Base-by-base conservation (phyloP, 768 basidiomycete species). In the Arthromyces matolae region DNA sequence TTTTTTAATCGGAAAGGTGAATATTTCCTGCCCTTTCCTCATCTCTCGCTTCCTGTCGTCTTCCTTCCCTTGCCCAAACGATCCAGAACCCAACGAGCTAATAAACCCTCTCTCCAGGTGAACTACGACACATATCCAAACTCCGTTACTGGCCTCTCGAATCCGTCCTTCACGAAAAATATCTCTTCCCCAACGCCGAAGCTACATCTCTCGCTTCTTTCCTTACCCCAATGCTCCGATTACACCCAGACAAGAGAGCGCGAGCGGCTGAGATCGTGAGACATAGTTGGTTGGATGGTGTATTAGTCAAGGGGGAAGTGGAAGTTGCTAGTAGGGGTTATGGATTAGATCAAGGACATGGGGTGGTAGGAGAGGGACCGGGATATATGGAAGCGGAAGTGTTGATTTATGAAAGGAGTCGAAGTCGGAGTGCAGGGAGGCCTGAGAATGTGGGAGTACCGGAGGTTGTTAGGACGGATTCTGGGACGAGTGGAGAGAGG, bases 1-100 rank as follows among this genome's bases (percentile, higher is more conserved):
- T 93, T 96, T 61, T 98, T 99, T 72, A 98, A 86, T 55, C 83
- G 93, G n/a, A 87, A 87, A 79, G 94, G 94, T 90, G 46, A 38
- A 77, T 65, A 8, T 19, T 23, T 34, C 22, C 10, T 36, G 41
- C n/a, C n/a, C 31, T 23, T 25, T 29, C 8, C 7, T 14, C 9
- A 33, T 13, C 20, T 41, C 24, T 14, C 32, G n/a, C n/a, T n/a
- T n/a, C n/a, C 31, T 31, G 5, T 28, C 24, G 1, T 29, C 33
- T 14, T 37, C 25, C 25, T 29, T 19, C 45, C 37, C 13, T 23
- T 8, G 20, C 29, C 49, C 36, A 34, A 37, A 16, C 18, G n/a
- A n/a, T 47, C 29, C 27, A 23, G 14, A 18, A 33, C 10, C n/a
- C 10, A 13, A 23, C 38, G 28, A 31, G 42, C 23, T 4, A 31